These are phyloP conservation scores for Coemansia sp. DNA, from an alignment of 192 early-diverging fungal species.

Conservation along the genomic window DNA sequence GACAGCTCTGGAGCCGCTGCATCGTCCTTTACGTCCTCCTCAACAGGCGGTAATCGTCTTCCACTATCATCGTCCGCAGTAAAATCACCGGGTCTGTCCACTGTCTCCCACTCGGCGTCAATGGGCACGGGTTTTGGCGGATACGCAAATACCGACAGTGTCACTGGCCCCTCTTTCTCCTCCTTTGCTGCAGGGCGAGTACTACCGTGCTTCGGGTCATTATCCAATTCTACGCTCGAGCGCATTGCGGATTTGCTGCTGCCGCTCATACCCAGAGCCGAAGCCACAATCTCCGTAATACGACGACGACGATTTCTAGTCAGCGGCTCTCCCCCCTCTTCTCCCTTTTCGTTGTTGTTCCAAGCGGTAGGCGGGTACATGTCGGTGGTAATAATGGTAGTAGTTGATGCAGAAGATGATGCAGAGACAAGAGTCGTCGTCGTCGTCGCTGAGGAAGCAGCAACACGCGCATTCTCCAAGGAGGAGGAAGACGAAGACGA, in stretches of 20 bases:
- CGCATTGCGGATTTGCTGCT: neutral
- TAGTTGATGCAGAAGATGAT: neutral
- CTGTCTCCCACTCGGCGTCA: conserved; percentile 40
- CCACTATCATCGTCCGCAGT: neutral
- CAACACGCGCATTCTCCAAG: too few relatives aligned
- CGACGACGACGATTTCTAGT: conserved; percentile 11
- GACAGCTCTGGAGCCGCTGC: neutral
- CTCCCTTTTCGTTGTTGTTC: neutral
- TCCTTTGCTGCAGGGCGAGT: too few relatives aligned
- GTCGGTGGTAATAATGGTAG: neutral
- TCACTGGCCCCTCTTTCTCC: too few relatives aligned
- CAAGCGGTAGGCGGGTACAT: conserved; percentile 34
- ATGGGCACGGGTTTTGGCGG: conserved; percentile 45
- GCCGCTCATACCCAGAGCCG: neutral
- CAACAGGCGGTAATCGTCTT: neutral
- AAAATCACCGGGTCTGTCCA: conserved; percentile 15
- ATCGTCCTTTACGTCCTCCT: neutral
- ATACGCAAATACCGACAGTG: too few relatives aligned
- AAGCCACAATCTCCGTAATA: neutral
- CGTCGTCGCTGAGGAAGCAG: too few relatives aligned
- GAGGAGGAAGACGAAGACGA: too few relatives aligned
- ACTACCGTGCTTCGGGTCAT: neutral
- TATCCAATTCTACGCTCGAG: neutral
- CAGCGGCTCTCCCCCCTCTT: neutral
- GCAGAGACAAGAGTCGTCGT: neutral